A percentile compares a stretch with the other conserved stretches of the same genome.
Evolutionary conservation across 169 alveolate genomes (phyloP).

Genomic region (Eimeria tenella): DNA sequence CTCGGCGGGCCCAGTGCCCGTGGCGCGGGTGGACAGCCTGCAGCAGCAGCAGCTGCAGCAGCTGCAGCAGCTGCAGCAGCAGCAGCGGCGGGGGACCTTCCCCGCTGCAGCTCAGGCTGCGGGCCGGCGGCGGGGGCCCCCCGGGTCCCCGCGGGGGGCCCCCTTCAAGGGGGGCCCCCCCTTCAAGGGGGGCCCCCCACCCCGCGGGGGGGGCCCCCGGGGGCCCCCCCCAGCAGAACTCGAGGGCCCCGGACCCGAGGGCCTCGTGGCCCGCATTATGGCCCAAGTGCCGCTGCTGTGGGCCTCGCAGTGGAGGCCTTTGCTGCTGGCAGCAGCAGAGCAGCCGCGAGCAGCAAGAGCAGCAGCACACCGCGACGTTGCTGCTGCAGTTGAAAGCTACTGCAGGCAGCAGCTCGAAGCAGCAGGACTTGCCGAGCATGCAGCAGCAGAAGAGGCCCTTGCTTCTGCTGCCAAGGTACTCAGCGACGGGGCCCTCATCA

Average conservation of each 20-base stretch:
- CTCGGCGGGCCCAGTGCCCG: no score
- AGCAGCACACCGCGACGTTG: background rate
- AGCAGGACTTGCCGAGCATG: background rate
- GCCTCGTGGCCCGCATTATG: background rate
- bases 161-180: no score
- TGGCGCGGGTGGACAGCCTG: no score
- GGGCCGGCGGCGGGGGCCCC: no score
- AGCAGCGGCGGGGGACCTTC: no score
- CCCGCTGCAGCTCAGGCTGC: no score
- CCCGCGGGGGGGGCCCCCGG: no score
- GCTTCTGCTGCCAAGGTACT: background rate
- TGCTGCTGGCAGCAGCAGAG: background rate
- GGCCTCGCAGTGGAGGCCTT: background rate
- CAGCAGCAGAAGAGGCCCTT: slow-evolving; percentile 1
- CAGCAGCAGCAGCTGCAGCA: no score
- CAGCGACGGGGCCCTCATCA: background rate
- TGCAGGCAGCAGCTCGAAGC: background rate
- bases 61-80: no score
- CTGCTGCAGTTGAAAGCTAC: background rate
- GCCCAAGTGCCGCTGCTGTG: background rate
- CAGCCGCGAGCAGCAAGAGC: background rate
- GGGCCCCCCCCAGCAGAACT: background rate
- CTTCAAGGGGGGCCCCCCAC: no score
- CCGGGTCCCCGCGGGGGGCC: no score
- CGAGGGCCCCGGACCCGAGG: background rate